A percentile compares a stretch with the other conserved stretches of the same genome.
Conservation (phyloP, 2,329 filamentous ascomycete genomes). For the Verticillium albo-atrum region DNA sequence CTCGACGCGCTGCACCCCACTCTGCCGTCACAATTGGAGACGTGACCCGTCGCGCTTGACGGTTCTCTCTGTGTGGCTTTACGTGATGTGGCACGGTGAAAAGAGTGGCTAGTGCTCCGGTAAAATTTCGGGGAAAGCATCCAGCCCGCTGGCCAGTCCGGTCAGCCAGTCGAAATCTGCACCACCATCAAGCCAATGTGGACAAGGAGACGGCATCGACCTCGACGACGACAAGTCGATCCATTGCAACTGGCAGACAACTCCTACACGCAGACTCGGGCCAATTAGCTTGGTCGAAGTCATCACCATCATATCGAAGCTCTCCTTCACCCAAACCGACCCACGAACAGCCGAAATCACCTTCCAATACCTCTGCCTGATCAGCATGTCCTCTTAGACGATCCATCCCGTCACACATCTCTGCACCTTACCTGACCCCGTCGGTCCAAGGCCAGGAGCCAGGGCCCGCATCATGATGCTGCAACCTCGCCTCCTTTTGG, state of each 20-base stretch:
- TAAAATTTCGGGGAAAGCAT: background rate
- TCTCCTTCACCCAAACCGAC: background rate
- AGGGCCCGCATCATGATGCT: background rate
- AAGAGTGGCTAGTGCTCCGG: background rate
- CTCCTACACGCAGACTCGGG: background rate
- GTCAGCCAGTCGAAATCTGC: background rate
- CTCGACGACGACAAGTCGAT: background rate
- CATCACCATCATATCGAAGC: background rate
- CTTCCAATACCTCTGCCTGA: background rate
- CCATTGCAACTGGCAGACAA: background rate
- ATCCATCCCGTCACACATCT: background rate
- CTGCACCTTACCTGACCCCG: background rate
- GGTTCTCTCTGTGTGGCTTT: constrained; percentile 12
- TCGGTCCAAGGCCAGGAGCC: background rate
- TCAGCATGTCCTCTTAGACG: background rate
- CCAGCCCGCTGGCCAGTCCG: background rate
- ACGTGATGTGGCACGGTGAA: background rate
- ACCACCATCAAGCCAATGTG: background rate
- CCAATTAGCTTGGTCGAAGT: background rate
- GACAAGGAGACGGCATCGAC: background rate
- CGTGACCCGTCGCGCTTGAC: constrained; percentile 5
- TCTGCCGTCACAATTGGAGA: background rate
- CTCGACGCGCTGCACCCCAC: background rate
- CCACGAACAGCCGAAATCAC: background rate
- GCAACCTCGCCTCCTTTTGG: background rate